Evolutionary conservation across 148 eudicot species (phyloP).

Genomic region (Salicornia ramosissima): DNA sequence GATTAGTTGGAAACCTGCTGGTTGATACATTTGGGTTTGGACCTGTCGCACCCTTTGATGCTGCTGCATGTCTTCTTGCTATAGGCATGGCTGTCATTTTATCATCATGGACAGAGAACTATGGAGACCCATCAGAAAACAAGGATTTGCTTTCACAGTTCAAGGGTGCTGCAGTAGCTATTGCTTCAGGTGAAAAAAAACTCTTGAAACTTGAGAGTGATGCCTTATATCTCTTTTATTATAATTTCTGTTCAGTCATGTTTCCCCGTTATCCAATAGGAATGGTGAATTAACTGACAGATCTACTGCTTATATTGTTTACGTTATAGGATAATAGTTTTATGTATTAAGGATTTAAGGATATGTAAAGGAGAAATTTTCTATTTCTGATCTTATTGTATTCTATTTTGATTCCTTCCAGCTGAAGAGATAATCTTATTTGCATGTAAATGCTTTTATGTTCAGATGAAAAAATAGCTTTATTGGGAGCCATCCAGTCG

Average conservation of each 20-base stretch:
- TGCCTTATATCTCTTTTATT: background rate
- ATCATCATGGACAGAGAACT: constrained; percentile 91
- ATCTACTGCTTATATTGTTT: background rate
- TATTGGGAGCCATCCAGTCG: constrained; percentile 95
- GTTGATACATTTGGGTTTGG: constrained; percentile 77
- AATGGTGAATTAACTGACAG: background rate
- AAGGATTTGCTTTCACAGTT: constrained; percentile 90
- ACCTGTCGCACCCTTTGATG: constrained; percentile 97
- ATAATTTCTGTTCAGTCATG: background rate
- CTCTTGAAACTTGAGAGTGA: constrained; percentile 1
- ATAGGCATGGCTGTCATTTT: constrained; percentile 89
- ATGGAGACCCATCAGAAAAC: constrained; percentile 93
- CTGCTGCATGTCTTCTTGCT: constrained; percentile 91
- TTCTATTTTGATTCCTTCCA: background rate
- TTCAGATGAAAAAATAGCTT: constrained; percentile 93
- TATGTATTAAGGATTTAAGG: background rate
- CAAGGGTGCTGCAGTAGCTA: constrained; percentile 92
- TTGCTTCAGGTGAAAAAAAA: constrained; percentile 72
- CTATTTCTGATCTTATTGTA: background rate
- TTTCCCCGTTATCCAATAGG: background rate
- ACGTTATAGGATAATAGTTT: background rate
- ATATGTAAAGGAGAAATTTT: background rate
- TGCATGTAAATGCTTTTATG: background rate
- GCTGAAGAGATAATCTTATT: background rate
- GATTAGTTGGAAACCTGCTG: constrained; percentile 77